Percentiles rank a stretch among this genome's conserved stretches.
These are phyloP conservation scores for Guillardia theta DNA, from an alignment of 78 protist species.

Conservation along the genomic window DNA sequence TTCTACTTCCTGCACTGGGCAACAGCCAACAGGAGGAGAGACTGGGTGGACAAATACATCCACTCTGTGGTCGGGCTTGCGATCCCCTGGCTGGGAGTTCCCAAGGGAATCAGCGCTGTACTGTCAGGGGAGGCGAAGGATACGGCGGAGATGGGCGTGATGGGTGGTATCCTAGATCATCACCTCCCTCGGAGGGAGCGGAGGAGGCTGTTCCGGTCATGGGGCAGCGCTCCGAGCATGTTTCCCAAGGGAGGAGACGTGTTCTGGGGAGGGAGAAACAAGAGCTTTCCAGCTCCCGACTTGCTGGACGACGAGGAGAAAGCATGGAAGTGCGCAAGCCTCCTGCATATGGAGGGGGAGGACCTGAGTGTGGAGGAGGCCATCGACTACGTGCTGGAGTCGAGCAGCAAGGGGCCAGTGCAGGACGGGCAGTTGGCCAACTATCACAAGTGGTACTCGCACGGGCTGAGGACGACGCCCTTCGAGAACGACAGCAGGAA, in stretches of 20 bases:
- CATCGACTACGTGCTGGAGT: background rate
- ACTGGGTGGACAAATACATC: background rate
- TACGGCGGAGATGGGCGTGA: background rate
- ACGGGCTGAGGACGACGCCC: too few species aligned
- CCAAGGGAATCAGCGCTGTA: background rate
- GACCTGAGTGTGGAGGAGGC: background rate
- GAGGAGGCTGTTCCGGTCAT: background rate
- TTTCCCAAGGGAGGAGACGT: background rate
- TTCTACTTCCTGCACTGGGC: conserved; percentile 54
- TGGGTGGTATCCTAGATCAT: background rate
- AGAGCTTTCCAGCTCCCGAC: background rate
- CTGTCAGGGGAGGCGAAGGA: background rate
- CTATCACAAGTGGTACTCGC: too few species aligned
- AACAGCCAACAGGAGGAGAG: background rate
- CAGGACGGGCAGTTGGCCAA: too few species aligned
- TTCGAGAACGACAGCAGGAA: too few species aligned
- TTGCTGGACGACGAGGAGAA: background rate
- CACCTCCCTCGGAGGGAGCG: background rate
- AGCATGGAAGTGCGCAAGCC: background rate
- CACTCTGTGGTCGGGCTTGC: background rate
- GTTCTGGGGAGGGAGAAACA: background rate
- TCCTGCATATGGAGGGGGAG: background rate
- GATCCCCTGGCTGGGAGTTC: background rate
- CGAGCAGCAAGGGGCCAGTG: too few species aligned
- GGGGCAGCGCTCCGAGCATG: background rate